These are phyloP conservation scores for Fusarium sp. DNA, from an alignment of 2,329 filamentous ascomycete genomes.

Conservation along the genomic window DNA sequence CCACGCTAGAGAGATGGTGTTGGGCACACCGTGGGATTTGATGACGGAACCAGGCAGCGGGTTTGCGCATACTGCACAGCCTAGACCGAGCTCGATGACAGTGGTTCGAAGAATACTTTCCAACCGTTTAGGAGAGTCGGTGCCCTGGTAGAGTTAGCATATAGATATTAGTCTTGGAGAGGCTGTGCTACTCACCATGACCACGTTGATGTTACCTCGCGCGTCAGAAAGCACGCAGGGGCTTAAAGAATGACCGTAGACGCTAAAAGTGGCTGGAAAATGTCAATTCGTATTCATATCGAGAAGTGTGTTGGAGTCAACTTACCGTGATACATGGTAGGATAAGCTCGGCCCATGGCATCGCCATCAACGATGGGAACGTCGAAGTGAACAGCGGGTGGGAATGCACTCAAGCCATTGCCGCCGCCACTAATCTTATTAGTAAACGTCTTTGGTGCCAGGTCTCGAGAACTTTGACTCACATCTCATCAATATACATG, in stretches of 20 bases:
- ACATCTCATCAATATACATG: constrained; percentile 54
- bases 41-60: constrained; percentile 50
- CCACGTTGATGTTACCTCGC: constrained; percentile 50
- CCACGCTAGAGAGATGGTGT: constrained; percentile 63
- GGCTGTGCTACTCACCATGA: constrained; percentile 37
- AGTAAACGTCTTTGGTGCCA: background rate
- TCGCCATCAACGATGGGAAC: constrained; percentile 53
- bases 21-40: constrained; percentile 51
- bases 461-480: constrained; percentile 13
- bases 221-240: constrained; percentile 54
- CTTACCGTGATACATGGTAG: constrained; percentile 52
- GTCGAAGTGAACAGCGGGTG: constrained; percentile 50
- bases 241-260: constrained; percentile 52
- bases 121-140: constrained; percentile 50
- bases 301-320: rapidly evolving
- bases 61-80: constrained; percentile 51
- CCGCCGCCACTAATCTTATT: constrained; percentile 49
- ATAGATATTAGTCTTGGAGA: rapidly evolving
- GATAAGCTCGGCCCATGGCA: constrained; percentile 54
- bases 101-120: constrained; percentile 52
- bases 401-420: constrained; percentile 53
- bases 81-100: constrained; percentile 54
- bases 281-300: background rate
- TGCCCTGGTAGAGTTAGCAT: constrained; percentile 38
- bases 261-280: constrained; percentile 50